phyloP scores from a whole-genome alignment of 1,284 basidiomycete genomes.

The Rhizopogon hawkerae region DNA sequence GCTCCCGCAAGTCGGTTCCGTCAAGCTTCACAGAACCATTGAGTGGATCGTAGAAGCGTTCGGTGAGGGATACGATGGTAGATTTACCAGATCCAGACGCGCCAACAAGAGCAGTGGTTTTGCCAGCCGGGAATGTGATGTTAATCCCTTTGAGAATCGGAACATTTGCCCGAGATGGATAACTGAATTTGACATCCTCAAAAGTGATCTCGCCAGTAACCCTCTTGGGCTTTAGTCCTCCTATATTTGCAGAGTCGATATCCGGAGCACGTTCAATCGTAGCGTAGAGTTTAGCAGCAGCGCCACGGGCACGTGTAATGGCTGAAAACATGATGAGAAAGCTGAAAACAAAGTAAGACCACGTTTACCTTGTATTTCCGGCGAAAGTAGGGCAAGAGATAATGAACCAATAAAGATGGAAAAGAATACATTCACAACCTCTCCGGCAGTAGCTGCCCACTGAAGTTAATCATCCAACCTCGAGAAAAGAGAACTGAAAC shows the following conservation, averaged over 20 bases:
- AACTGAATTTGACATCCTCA: conserved; percentile 60
- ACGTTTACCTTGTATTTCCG: conserved; percentile 61
- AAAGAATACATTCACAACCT: conserved; percentile 74
- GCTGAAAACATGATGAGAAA: conserved; percentile 31
- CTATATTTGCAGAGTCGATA: conserved; percentile 71
- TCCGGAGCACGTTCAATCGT: conserved; percentile 80
- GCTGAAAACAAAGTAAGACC: not conserved
- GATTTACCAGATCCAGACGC: conserved; percentile 62
- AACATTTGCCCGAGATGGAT: conserved; percentile 62
- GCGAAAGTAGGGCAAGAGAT: conserved; percentile 68
- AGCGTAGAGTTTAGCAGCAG: conserved; percentile 81
- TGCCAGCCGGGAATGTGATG: conserved; percentile 41
- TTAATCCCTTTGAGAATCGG: conserved; percentile 54
- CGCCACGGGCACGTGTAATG: conserved; percentile 73
- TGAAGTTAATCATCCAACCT: not conserved
- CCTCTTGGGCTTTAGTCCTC: conserved; percentile 60
- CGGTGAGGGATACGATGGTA: conserved; percentile 45
- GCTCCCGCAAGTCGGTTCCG: conserved; percentile 45
- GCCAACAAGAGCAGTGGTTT: conserved; percentile 59
- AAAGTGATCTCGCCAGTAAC: conserved; percentile 55
- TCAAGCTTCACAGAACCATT: conserved; percentile 51
- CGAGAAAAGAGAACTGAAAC: conserved; percentile 6
- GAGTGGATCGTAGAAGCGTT: conserved; percentile 67
- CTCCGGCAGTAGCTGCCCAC: conserved; percentile 45
- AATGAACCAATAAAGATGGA: conserved; percentile 80